phyloP scores from a whole-genome alignment of 495 filamentous ascomycete species.

The Eremomyces bilateralis region DNA sequence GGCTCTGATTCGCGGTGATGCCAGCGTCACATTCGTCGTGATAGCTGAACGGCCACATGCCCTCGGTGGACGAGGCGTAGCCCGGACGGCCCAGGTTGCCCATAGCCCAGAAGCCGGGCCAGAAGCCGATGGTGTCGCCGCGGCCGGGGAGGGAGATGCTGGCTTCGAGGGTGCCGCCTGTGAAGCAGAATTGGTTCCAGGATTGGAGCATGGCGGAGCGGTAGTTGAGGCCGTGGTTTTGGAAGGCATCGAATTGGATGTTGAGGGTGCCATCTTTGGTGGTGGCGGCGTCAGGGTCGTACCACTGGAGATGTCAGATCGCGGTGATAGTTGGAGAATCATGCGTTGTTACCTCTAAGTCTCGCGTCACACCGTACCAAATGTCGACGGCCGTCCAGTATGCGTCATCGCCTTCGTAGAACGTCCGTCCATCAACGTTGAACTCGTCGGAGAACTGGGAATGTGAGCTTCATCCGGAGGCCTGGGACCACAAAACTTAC shows the following conservation, averaged over 20 bases:
- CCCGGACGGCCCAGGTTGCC: constrained; percentile 51
- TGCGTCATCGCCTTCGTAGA: constrained; percentile 54
- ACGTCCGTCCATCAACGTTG: constrained; percentile 44
- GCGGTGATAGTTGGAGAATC: background rate
- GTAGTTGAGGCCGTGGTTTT: constrained; percentile 47
- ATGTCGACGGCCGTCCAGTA: constrained; percentile 49
- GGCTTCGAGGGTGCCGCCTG: constrained; percentile 54
- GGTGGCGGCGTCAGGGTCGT: constrained; percentile 55
- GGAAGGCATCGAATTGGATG: constrained; percentile 42
- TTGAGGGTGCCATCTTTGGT: constrained; percentile 46
- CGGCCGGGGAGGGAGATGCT: constrained; percentile 52
- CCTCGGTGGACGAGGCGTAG: constrained; percentile 47
- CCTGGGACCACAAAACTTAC: constrained; percentile 18
- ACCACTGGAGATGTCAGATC: constrained; percentile 30
- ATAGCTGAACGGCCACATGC: constrained; percentile 67
- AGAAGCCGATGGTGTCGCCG: constrained; percentile 48
- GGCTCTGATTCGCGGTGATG: constrained; percentile 59
- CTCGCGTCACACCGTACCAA: constrained; percentile 64
- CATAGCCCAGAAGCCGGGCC: constrained; percentile 72
- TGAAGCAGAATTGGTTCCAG: constrained; percentile 66
- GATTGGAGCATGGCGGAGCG: constrained; percentile 67
- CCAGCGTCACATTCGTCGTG: constrained; percentile 48
- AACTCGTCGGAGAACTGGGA: constrained; percentile 60
- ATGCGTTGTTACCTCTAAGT: constrained; percentile 33
- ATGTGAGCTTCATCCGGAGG: too few species aligned